phyloP scores from a whole-genome alignment of 1,139 yeast species.

The Hansenula anomala region DNA sequence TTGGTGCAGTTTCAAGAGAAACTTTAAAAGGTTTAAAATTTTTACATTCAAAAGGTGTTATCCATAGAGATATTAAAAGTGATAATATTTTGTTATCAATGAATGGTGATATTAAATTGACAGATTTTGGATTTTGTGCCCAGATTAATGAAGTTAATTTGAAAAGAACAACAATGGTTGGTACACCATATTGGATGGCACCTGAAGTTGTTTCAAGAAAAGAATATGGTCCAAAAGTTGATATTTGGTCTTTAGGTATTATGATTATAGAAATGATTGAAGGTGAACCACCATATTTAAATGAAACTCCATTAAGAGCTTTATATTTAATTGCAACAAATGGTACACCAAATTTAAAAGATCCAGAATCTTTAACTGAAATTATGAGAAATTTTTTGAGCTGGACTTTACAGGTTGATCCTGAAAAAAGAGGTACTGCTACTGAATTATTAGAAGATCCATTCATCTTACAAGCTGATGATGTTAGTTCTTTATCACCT shows the following conservation, averaged over 20 bases:
- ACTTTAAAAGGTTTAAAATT: constrained; percentile 82
- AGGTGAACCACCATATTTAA: constrained; percentile 96
- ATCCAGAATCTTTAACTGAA: constrained; percentile 73
- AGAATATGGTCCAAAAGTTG: constrained; percentile 96
- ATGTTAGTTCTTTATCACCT: constrained; percentile 74
- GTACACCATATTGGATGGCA: constrained; percentile 99
- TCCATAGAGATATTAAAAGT: constrained; percentile 94
- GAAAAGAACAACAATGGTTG: constrained; percentile 96
- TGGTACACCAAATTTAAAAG: constrained; percentile 91
- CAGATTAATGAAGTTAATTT: constrained; percentile 82
- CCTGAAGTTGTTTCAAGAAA: constrained; percentile 94
- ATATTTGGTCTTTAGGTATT: constrained; percentile 95
- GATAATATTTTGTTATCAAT: constrained; percentile 83
- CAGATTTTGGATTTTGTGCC: constrained; percentile 84
- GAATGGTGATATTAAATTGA: constrained; percentile 85
- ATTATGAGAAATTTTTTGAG: constrained; percentile 66
- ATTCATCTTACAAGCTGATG: constrained; percentile 67
- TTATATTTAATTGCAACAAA: constrained; percentile 90
- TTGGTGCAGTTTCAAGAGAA: constrained; percentile 93
- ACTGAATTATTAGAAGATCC: constrained; percentile 66
- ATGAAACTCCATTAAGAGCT: constrained; percentile 89
- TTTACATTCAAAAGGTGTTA: constrained; percentile 88
- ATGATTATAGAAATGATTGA: constrained; percentile 99
- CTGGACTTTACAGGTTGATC: constrained; percentile 80
- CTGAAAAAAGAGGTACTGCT: constrained; percentile 81